Base-by-base conservation (phyloP, 116 monocot species). In the Iris pallida region DNA sequence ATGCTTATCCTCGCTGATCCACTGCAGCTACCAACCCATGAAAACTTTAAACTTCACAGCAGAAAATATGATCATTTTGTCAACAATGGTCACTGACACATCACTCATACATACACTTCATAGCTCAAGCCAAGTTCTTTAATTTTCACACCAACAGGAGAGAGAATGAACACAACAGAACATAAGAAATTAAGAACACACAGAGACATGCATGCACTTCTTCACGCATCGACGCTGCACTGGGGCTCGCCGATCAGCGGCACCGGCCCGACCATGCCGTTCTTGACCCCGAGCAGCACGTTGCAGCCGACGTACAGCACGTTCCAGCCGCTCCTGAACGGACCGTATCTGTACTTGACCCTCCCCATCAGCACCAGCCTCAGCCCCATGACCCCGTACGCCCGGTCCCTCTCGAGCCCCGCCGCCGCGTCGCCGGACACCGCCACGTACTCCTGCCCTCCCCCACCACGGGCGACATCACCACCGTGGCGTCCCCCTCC, bases 171-270 rank as follows among this genome's bases (percentile, higher is more conserved):
- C 49, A 51, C 13, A n/a, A n/a, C n/a, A n/a, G n/a, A n/a, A n/a
- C n/a, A n/a, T n/a, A n/a, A n/a, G n/a, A n/a, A n/a, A n/a, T n/a
- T n/a, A n/a, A 13, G 4, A 59, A 19, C 59, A 59, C 18, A 30
- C 16, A 59, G 16, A 16, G 7, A 59, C 59, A 17, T 4, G 16
- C 57, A 17, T n/a, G n/a, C n/a, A n/a, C n/a, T n/a, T n/a, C 2
- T 58, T n/a, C 16, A 58, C 20, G 20, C 59, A 59, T 59, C 59
- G 4, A 66, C 66, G 40, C 53, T 53, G 66, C 66, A 66, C 41
- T 53, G 53, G 41, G 66, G 66, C 53, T 66, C 66, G 5, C 66
- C 66, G n/a, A 66, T 66, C n/a, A 69, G 45, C 17, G 68, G 56
- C 55, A 57, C 68, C 56, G 5, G 45, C 11, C 46, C 46, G 0